phyloP scores from a whole-genome alignment of 2,329 filamentous ascomycete genomes.

The Diaporthe caulivora region DNA sequence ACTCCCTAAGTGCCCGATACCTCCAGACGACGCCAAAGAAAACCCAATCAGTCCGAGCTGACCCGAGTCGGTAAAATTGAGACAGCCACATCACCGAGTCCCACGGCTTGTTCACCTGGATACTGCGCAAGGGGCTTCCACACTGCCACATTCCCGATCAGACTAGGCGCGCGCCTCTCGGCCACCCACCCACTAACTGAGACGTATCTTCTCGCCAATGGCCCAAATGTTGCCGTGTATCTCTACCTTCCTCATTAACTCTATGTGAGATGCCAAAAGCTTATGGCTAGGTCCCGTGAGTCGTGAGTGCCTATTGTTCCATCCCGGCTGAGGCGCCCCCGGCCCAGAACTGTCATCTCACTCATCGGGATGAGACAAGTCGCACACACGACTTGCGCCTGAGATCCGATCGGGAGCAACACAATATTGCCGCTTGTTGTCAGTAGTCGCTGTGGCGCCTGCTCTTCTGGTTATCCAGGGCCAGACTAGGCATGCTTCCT shows the following conservation, averaged over 20 bases:
- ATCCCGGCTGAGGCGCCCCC: not conserved
- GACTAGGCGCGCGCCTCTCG: constrained; percentile 7
- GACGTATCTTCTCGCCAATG: not conserved
- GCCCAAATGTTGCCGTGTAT: too few species aligned
- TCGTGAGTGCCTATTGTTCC: not conserved
- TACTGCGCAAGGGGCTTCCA: not conserved
- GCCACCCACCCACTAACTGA: too few species aligned
- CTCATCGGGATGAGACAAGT: not conserved
- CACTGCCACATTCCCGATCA: constrained; percentile 23
- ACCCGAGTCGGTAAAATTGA: not conserved
- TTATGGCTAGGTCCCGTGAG: not conserved
- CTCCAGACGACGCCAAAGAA: too few species aligned
- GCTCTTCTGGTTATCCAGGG: too few species aligned
- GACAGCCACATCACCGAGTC: not conserved
- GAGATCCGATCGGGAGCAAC: not conserved
- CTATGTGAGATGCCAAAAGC: too few species aligned
- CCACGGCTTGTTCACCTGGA: not conserved
- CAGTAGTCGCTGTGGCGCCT: too few species aligned
- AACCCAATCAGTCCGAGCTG: not conserved
- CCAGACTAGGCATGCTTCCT: not conserved
- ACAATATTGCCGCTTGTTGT: not conserved
- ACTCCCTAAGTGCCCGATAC: too few species aligned
- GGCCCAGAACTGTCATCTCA: not conserved
- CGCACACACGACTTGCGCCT: not conserved
- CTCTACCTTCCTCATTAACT: not conserved